These are phyloP conservation scores for Sporothrix brunneoviolacea DNA, from an alignment of 2,329 filamentous ascomycete species.

Conservation along the genomic window DNA sequence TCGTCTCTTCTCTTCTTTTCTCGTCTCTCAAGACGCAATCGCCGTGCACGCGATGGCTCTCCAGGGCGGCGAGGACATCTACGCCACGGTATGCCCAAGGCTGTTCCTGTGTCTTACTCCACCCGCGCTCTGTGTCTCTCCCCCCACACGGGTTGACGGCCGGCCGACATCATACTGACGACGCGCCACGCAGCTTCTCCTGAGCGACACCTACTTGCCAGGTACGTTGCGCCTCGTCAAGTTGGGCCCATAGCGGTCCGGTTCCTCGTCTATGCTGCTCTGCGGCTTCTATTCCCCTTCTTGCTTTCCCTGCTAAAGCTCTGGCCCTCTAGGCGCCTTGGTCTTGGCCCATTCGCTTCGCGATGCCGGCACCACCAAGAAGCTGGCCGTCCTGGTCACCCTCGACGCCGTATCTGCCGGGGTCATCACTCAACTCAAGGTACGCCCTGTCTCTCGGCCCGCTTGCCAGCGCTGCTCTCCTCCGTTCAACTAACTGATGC, in stretches of 20 bases:
- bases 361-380: constrained; percentile 81
- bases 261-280: not conserved
- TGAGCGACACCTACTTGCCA: constrained; percentile 89
- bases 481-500: not conserved
- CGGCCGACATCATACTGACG: constrained; percentile 8
- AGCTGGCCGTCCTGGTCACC: constrained; percentile 78
- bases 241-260: too few relatives aligned
- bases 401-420: constrained; percentile 68
- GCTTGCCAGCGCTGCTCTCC: not conserved
- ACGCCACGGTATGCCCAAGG: constrained; percentile 44
- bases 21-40: constrained; percentile 10
- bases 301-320: not conserved
- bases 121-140: not conserved
- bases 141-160: too few relatives aligned
- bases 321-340: constrained; percentile 63
- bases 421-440: constrained; percentile 73
- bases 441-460: constrained; percentile 29
- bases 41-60: constrained; percentile 30
- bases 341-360: constrained; percentile 91
- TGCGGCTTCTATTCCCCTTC: constrained; percentile 1
- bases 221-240: constrained; percentile 54
- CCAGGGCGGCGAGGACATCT: constrained; percentile 42
- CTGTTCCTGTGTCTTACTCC: not conserved
- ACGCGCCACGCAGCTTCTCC: constrained; percentile 61
- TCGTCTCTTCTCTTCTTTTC: not conserved